phyloP scores from a whole-genome alignment of 768 basidiomycete genomes.

The Lanmaoa pseudosensibilis region DNA sequence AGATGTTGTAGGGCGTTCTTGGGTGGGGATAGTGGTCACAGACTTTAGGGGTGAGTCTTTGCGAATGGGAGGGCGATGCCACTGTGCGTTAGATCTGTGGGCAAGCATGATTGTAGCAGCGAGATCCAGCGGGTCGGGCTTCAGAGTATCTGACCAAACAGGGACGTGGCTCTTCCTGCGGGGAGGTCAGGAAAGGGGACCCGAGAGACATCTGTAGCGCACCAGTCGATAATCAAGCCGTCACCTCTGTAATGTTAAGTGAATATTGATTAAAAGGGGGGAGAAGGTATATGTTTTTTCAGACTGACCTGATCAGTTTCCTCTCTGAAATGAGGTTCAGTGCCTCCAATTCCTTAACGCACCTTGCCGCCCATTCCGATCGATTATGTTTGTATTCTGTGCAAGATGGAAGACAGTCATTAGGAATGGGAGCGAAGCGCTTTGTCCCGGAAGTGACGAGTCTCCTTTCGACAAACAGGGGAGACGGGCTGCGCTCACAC shows the following conservation, averaged over 20 bases:
- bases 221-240: conserved; percentile 35
- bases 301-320: conserved; percentile 29
- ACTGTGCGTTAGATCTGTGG: conserved; percentile 27
- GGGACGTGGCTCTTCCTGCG: conserved; percentile 31
- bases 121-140: conserved; percentile 28
- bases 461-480: conserved; percentile 9
- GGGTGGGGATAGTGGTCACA: not conserved
- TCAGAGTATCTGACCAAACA: conserved; percentile 34
- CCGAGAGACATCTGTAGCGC: not conserved
- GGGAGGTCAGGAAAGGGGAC: not conserved
- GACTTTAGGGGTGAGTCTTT: not conserved
- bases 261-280: not conserved
- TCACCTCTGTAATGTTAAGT: conserved; percentile 23
- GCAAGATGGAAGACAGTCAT: conserved; percentile 23
- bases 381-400: conserved; percentile 22
- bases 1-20: not conserved
- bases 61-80: not conserved
- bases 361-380: conserved; percentile 21
- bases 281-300: not conserved
- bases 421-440: conserved; percentile 30
- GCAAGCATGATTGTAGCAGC: conserved; percentile 27
- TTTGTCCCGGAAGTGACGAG: conserved; percentile 29
- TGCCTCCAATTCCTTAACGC: conserved; percentile 19
- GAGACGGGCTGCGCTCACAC: conserved; percentile 22
- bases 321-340: conserved; percentile 26